Base-by-base conservation (phyloP, 2,329 filamentous ascomycete species). In the Colletotrichum melonis region DNA sequence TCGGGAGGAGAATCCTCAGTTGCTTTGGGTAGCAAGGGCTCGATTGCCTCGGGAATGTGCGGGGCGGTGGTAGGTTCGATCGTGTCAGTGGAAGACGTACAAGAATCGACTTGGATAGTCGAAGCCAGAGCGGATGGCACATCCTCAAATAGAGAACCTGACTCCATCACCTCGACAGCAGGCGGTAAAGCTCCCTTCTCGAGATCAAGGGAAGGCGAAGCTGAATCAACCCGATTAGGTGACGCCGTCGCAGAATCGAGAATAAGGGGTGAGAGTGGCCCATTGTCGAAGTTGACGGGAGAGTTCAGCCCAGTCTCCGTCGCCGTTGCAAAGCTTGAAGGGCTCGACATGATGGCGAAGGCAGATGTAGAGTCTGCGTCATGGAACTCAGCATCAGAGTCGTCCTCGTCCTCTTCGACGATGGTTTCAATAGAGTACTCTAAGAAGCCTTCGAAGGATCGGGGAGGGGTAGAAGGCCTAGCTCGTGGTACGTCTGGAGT, bases 291-390 rank as follows among this genome's bases (percentile, higher is more conserved):
- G 49, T 69, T 71, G 19, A 65, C 55, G 11, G 71, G 71, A 14
- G 71, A 73, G 49, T 57, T 71, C 46, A 73, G 55, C 8, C 49
- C 62, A 16, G 67, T 65, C 56, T 73, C 70, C 22, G 57, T 24
- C 12, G 67, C 71, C 3, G 71, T 73, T 19, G 71, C 71, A 38
- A 73, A 73, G 60, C 71, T 73, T 5, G 71, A 70, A 26, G 71
- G 71, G 52, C 71, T 73, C 30, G 71, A 65, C 28, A 64, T 16
- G 22, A 65, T 19, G 3, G 26, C 55, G 6, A 64, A 7, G 26
- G 49, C 60, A 19, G 60, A 58, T 6, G 68, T 54, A 5, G 70
- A 73, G 14, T 56, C 56, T 19, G 62, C 71, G 32, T 73, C 71
- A 57, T 73, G 71, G 35, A 66, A 73, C 12, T 73, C 71, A 1